Base-by-base conservation (phyloP, 352 stramenopile species). In the Pilasporangium apinafurcum region DNA sequence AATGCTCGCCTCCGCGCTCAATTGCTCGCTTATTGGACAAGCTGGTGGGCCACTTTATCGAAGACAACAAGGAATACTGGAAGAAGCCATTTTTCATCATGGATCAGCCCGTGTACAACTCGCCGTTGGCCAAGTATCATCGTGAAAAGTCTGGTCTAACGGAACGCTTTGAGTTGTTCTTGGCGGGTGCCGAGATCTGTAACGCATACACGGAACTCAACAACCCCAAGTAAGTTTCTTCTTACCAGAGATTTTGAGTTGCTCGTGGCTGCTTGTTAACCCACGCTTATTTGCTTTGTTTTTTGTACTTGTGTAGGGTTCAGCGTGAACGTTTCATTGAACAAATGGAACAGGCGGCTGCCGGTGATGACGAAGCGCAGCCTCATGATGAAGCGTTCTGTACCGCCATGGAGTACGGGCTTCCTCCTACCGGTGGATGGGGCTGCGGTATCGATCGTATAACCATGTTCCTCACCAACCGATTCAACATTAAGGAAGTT, bases 161-260 rank as follows among this genome's bases (percentile, higher is more conserved):
- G 13, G 96, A 99, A 66, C 82, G 97, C 44, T 99, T 99, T 59
- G 97, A 99, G 76, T 74, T 99, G 18, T 99, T 99, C 71, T 74
- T 98, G 3, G 86, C 90, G 12, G 95, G 96, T 31, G 67, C 92
- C 16, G 97, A 99, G 61, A 87, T 98, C 58, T 97, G 94, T 47
- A 99, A 99, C 68, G 96, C 97, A 12, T 99, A 98, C 77, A 98
- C 92, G 58, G 97, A 99, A 70, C 83, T 99, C 30, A 99, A 98
- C 53, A 96, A 99, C 73, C 96, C 96, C 13, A 86, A 95, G n/a
- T n/a, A n/a, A n/a, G n/a, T n/a, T n/a, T n/a, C n/a, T n/a, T n/a
- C n/a, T 5, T 88, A 49, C 22, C 33, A 48, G 13, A 5, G n/a
- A 13, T 13, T 1, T 17, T 14, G 27, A 12, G 37, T 7, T n/a